Evolutionary conservation across 257 asterid genomes (phyloP).

Genomic region (Rauvolfia tetraphylla): DNA sequence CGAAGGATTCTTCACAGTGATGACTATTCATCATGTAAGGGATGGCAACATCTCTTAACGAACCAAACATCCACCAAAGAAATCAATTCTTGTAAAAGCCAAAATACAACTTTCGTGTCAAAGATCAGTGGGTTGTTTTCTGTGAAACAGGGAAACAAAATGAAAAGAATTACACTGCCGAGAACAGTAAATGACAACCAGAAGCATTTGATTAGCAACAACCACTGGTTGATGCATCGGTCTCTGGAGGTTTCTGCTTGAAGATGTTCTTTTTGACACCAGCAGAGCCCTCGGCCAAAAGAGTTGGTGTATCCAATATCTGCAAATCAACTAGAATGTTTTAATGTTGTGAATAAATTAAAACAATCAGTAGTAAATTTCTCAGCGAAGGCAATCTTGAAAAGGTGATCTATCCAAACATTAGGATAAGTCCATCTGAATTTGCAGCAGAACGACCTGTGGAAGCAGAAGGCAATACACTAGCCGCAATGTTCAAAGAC

Average conservation of each 20-base stretch:
- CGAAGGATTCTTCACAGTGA: background rate
- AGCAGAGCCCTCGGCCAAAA: slow-evolving; percentile 74
- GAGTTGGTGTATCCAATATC: slow-evolving; percentile 92
- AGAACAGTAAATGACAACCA: background rate
- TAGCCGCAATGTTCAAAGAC: background rate
- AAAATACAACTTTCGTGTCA: background rate
- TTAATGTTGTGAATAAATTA: background rate
- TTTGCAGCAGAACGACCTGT: background rate
- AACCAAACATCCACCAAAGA: background rate
- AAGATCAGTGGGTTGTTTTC: background rate
- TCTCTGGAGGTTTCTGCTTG: slow-evolving; percentile 80
- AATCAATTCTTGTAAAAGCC: background rate
- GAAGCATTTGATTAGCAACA: slow-evolving; percentile 55
- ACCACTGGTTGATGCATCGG: slow-evolving; percentile 64
- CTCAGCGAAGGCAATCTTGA: background rate
- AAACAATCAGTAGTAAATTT: background rate
- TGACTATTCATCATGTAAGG: background rate
- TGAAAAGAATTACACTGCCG: background rate
- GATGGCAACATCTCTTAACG: background rate
- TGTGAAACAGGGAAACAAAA: background rate
- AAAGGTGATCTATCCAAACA: background rate
- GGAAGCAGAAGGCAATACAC: background rate
- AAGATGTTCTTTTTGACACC: slow-evolving; percentile 80
- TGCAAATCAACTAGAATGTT: slow-evolving; percentile 25
- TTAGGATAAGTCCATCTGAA: background rate